Percentiles rank a stretch among this genome's conserved stretches.
These are phyloP conservation scores for Waltiozyma sp. DNA, from an alignment of 1,139 yeast species.

Conservation along the genomic window DNA sequence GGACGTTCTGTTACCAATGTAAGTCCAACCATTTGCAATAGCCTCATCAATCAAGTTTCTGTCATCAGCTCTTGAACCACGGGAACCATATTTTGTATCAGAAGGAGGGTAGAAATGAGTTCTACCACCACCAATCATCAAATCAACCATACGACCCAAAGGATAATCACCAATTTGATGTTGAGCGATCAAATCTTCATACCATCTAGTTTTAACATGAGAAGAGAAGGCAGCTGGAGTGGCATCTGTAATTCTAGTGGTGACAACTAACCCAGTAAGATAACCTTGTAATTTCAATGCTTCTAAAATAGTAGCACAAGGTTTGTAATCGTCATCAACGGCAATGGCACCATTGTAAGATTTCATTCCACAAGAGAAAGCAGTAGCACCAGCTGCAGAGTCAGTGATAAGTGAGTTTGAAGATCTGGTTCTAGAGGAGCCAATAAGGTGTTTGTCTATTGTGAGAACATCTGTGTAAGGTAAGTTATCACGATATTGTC, in stretches of 20 bases:
- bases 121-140: constrained; percentile 84
- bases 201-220: constrained; percentile 61
- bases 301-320: constrained; percentile 78
- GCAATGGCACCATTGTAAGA: constrained; percentile 81
- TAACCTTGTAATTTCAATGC: constrained; percentile 73
- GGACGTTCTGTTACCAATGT: constrained; percentile 43
- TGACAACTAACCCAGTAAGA: constrained; percentile 75
- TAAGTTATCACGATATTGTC: constrained; percentile 44
- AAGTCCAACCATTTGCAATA: constrained; percentile 47
- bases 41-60: constrained; percentile 58
- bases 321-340: constrained; percentile 45
- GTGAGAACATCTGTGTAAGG: constrained; percentile 40
- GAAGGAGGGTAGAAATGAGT: constrained; percentile 47
- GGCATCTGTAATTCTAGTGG: constrained; percentile 75
- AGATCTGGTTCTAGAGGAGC: constrained; percentile 71
- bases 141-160: constrained; percentile 66
- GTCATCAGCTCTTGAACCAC: constrained; percentile 61
- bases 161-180: constrained; percentile 77
- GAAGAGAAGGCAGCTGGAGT: constrained; percentile 85
- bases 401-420: constrained; percentile 67
- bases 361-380: constrained; percentile 70
- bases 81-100: constrained; percentile 20
- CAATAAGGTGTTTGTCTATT: constrained; percentile 59
- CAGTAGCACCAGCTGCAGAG: constrained; percentile 93
- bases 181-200: constrained; percentile 75